Evolutionary conservation across 2,329 filamentous ascomycete genomes (phyloP).

Genomic region (Trichoderma gracile): DNA sequence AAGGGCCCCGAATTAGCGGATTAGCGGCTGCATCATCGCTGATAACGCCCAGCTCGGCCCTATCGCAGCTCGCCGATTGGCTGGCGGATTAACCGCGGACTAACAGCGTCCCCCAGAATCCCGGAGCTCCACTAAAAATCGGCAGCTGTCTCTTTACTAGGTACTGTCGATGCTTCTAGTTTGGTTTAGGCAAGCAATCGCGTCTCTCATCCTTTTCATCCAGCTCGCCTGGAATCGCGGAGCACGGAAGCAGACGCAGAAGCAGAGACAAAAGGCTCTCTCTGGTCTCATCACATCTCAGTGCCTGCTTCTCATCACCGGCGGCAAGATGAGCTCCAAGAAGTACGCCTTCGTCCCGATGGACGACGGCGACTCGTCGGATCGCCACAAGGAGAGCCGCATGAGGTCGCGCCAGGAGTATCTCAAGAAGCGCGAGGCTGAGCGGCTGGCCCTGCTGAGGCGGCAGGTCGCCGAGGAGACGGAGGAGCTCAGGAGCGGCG

Average conservation of each 20-base stretch:
- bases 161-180: too few species aligned
- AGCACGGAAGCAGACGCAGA: neutral
- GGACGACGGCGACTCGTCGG: constrained; percentile 57
- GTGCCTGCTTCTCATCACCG: neutral
- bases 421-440: constrained; percentile 85
- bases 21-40: constrained; percentile 7
- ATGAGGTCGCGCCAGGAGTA: constrained; percentile 89
- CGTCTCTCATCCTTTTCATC: constrained; percentile 10
- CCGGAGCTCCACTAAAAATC: constrained; percentile 12
- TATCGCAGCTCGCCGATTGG: constrained; percentile 34
- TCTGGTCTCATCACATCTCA: neutral
- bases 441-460: constrained; percentile 80
- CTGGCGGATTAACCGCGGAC: constrained; percentile 23
- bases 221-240: constrained; percentile 4
- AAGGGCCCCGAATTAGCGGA: neutral
- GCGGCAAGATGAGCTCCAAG: constrained; percentile 52
- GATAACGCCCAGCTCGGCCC: constrained; percentile 15
- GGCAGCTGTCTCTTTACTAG: constrained; percentile 6
- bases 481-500: constrained; percentile 75
- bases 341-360: constrained; percentile 68
- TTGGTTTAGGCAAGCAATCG: constrained; percentile 10
- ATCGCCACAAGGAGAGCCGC: constrained; percentile 48
- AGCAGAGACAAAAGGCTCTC: neutral
- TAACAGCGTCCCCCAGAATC: neutral
- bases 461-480: constrained; percentile 90